Base-by-base conservation (phyloP, 2,329 filamentous ascomycete species). In the Calonectria ilicicola region DNA sequence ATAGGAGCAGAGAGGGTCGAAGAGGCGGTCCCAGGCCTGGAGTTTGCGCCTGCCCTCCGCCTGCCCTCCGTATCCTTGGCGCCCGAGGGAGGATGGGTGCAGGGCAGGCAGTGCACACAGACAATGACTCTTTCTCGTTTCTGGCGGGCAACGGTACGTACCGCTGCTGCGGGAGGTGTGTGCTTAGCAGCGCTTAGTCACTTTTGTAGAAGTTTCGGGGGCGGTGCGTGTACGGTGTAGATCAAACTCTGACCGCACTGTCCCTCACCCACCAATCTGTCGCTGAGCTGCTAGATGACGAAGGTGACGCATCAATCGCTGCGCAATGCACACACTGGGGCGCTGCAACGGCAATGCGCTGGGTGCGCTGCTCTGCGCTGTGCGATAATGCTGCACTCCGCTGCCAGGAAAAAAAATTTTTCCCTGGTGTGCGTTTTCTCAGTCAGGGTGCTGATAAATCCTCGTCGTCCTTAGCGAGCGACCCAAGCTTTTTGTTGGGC, bases 141-240 rank as follows among this genome's bases (percentile, higher is more conserved):
- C 47, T 38, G 15, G 64, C 40, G 42, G 19, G 42, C 63, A 42
- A 23, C n/a, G 56, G 38, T 60, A 47, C 64, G 65, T 60, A 47
- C 46, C 14, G 12, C 15, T 23, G 9, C 9, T 15, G 58, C 26
- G 27, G 29, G 23, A 49, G 66, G 71, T 46, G 67, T 72, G 76
- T 66, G 67, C 70, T 75, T 74, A 78, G 71, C 19, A 67, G 67
- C 27, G 76, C 72, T 78, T 79, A 80, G 77, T 78, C 74, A 79
- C 77, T 53, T 53, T 56, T 58, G 62, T 73, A 60, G 75, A 75
- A 75, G 71, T 73, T 76, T 72, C 68, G 73, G 76, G 65, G 65
- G 60, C 58, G 47, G 67, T 67, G 35, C 15, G 32, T 56, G 65
- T 70, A 81, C 77, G 70, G 78, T 80, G 74, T 70, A 44, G 53